Evolutionary conservation across 2,329 filamentous ascomycete species (phyloP).

Genomic region (Phialemonium atrogriseum): DNA sequence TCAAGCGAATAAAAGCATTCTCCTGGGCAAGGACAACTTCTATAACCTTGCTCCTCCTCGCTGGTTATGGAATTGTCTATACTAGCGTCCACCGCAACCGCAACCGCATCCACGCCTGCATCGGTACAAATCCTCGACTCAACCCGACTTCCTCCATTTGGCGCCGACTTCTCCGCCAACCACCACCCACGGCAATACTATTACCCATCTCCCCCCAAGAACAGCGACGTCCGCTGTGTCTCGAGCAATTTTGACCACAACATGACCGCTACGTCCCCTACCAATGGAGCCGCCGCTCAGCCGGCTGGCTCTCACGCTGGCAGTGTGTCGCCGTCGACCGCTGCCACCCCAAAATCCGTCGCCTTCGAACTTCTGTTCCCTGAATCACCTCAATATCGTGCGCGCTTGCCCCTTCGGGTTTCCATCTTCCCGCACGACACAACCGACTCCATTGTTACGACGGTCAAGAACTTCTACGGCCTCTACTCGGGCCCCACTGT

Average conservation of each 20-base stretch:
- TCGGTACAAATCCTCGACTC: slow-evolving; percentile 11
- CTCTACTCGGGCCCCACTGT: slow-evolving; percentile 68
- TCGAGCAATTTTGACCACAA: slow-evolving; percentile 16
- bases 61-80: slow-evolving; percentile 22
- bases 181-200: slow-evolving; percentile 9
- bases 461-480: slow-evolving; percentile 98
- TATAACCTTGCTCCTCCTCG: slow-evolving; percentile 7
- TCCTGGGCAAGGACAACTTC: slow-evolving; percentile 4
- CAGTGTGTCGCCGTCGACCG: slow-evolving; percentile 34
- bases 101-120: slow-evolving; percentile 16
- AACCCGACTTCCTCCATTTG: slow-evolving; percentile 12
- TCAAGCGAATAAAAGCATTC: slow-evolving; percentile 4
- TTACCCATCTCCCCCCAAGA: slow-evolving; percentile 7
- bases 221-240: slow-evolving; percentile 2
- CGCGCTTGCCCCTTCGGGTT: slow-evolving; percentile 74
- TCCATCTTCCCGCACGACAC: slow-evolving; percentile 94
- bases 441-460: slow-evolving; percentile 95
- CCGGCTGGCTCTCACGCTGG: slow-evolving; percentile 23
- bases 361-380: slow-evolving; percentile 69
- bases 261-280: slow-evolving; percentile 41
- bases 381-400: slow-evolving; percentile 59
- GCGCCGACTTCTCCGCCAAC: slow-evolving; percentile 19
- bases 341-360: slow-evolving; percentile 59
- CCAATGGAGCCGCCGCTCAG: slow-evolving; percentile 21
- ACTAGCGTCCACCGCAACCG: slow-evolving; percentile 18